Evolutionary conservation across 345 rosid species (phyloP).

Genomic region (Cardiospermum halicacabum): DNA sequence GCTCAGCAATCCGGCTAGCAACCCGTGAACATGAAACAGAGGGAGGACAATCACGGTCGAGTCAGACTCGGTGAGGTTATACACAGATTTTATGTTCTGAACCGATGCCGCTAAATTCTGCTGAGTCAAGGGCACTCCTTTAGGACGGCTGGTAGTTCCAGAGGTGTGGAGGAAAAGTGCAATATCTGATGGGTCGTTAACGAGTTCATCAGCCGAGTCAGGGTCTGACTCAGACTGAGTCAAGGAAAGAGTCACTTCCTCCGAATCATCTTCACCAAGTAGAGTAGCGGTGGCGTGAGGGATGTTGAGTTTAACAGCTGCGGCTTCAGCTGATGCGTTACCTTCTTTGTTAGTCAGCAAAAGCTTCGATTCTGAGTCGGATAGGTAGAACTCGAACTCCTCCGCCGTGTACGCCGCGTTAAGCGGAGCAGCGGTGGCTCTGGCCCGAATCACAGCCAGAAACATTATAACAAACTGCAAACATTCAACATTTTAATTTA

Average conservation of each 20-base stretch:
- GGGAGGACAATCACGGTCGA: conserved; percentile 81
- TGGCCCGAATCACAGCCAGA: conserved; percentile 41
- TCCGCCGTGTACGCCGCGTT: conserved; percentile 64
- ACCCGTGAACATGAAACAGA: conserved; percentile 82
- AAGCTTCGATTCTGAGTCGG: conserved; percentile 66
- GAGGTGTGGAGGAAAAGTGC: conserved; percentile 75
- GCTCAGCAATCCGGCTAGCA: conserved; percentile 69
- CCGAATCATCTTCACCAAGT: conserved; percentile 23
- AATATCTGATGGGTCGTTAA: conserved; percentile 53
- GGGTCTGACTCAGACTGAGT: conserved; percentile 12
- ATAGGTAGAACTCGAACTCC: conserved; percentile 68
- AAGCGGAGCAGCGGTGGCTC: conserved; percentile 68
- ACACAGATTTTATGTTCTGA: conserved; percentile 53
- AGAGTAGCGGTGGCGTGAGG: conserved; percentile 41
- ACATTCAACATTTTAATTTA: too few species aligned
- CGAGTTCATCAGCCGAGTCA: conserved; percentile 19
- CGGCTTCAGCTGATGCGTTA: conserved; percentile 46
- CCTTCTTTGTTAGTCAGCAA: conserved; percentile 45
- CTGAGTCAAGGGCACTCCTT: conserved; percentile 74
- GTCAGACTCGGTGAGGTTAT: conserved; percentile 64
- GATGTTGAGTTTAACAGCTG: conserved; percentile 55
- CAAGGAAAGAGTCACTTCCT: conserved; percentile 31
- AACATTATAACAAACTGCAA: conserved; percentile 29
- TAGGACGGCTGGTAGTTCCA: conserved; percentile 76
- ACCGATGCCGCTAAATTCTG: conserved; percentile 52